phyloP scores from a whole-genome alignment of 202 grass and related monocot genomes.

The Elaeis oleifera region DNA sequence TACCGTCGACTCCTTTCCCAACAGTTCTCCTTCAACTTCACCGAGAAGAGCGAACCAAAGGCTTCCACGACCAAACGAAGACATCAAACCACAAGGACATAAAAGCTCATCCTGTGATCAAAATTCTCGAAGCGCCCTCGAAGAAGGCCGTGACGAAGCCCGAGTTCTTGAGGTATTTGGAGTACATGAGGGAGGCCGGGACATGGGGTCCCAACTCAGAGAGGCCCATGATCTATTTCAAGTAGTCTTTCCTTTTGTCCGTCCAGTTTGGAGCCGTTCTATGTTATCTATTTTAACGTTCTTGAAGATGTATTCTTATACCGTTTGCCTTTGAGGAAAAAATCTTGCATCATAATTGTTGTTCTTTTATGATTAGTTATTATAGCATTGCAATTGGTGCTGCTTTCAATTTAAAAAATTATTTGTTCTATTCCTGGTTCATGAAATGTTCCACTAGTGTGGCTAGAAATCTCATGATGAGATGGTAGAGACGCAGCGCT shows the following conservation, averaged over 20 bases:
- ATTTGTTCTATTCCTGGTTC: too few species aligned
- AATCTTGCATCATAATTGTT: too few species aligned
- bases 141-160: not conserved
- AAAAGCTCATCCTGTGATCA: not conserved
- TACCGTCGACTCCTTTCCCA: slow-evolving; percentile 35
- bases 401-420: too few species aligned
- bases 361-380: too few species aligned
- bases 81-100: not conserved
- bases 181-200: slow-evolving; percentile 11
- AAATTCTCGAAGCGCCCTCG: not conserved
- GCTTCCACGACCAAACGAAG: not conserved
- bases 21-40: slow-evolving; percentile 25
- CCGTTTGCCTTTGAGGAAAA: too few species aligned
- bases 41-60: slow-evolving; percentile 9
- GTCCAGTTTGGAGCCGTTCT: too few species aligned
- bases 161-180: slow-evolving; percentile 17
- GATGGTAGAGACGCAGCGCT: too few species aligned
- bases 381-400: too few species aligned
- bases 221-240: slow-evolving; percentile 2
- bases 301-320: too few species aligned
- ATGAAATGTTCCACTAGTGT: too few species aligned
- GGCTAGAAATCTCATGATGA: too few species aligned
- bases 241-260: not conserved
- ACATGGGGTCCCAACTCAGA: slow-evolving; percentile 4
- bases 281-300: too few species aligned